phyloP scores from a whole-genome alignment of 2,329 filamentous ascomycete species.

The Zopfia rhizophila region DNA sequence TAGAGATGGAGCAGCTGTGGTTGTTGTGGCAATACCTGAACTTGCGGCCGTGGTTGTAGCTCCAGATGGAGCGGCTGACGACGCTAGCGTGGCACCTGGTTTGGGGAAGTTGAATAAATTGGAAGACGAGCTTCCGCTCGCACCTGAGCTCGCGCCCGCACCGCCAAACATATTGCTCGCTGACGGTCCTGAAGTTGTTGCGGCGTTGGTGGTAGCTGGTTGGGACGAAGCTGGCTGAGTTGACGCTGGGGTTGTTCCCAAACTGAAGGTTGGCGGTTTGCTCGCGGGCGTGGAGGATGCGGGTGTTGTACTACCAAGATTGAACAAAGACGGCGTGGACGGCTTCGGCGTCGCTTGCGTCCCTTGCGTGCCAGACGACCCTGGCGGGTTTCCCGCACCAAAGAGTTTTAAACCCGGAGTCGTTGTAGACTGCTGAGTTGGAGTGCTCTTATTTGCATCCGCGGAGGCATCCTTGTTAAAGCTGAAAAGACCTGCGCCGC shows the following conservation, averaged over 20 bases:
- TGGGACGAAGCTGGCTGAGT: conserved; percentile 37
- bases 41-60: conserved; percentile 12
- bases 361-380: conserved; percentile 42
- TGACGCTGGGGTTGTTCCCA: conserved; percentile 38
- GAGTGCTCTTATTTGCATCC: conserved; percentile 44
- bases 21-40: conserved; percentile 13
- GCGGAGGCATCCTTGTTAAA: conserved; percentile 37
- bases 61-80: conserved; percentile 2
- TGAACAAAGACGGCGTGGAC: conserved; percentile 43
- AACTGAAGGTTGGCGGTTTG: conserved; percentile 38
- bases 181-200: conserved; percentile 35
- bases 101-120: conserved; percentile 28
- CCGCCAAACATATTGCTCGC: conserved; percentile 29
- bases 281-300: conserved; percentile 34
- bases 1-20: conserved; percentile 14
- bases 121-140: conserved; percentile 15
- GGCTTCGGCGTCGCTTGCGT: conserved; percentile 46
- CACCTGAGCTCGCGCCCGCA: conserved; percentile 21
- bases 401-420: conserved; percentile 31
- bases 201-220: conserved; percentile 17
- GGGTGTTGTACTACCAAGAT: conserved; percentile 39
- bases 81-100: neutral
- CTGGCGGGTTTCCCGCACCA: conserved; percentile 31
- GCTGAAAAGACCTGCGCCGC: conserved; percentile 29
- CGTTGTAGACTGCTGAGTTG: conserved; percentile 38